Evolutionary conservation across 1,139 yeast genomes (phyloP).

Genomic region (Blastobotrys ciferrii): DNA sequence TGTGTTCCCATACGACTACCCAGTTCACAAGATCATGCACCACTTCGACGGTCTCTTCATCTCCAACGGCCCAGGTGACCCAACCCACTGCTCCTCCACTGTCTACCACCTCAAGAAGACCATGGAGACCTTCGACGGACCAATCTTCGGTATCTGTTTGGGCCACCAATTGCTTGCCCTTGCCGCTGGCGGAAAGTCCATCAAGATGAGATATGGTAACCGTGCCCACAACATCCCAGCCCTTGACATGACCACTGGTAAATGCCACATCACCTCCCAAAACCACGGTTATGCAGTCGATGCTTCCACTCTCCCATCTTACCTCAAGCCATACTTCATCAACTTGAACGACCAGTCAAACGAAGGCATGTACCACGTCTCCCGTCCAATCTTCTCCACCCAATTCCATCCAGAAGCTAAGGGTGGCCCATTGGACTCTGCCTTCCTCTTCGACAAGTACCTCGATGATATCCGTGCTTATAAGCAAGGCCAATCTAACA

Average conservation of each 20-base stretch:
- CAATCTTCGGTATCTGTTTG: slow-evolving; percentile 92
- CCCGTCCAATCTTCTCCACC: slow-evolving; percentile 92
- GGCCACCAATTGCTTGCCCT: slow-evolving; percentile 98
- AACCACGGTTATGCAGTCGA: slow-evolving; percentile 99
- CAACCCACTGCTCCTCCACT: slow-evolving; percentile 85
- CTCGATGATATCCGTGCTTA: slow-evolving; percentile 64
- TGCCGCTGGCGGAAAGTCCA: slow-evolving; percentile 91
- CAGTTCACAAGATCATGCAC: slow-evolving; percentile 84
- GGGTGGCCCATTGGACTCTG: slow-evolving; percentile 96
- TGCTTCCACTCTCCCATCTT: slow-evolving; percentile 60
- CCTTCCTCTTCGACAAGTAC: slow-evolving; percentile 86
- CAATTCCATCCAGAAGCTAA: slow-evolving; percentile 99
- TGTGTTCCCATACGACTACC: slow-evolving; percentile 94
- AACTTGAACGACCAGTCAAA: slow-evolving; percentile 97
- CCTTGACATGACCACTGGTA: slow-evolving; percentile 86
- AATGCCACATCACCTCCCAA: slow-evolving; percentile 98
- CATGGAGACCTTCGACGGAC: slow-evolving; percentile 63
- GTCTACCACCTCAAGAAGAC: slow-evolving; percentile 71
- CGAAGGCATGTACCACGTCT: slow-evolving; percentile 94
- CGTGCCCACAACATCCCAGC: slow-evolving; percentile 99
- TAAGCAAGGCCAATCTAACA: slow-evolving; percentile 51
- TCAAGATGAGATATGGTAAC: slow-evolving; percentile 95
- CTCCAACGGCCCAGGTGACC: slow-evolving; percentile 98
- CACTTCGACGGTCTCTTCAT: slow-evolving; percentile 93
- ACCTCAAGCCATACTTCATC: slow-evolving; percentile 93